Evolutionary conservation across 257 asterid genomes (phyloP), one percentile per base, ranked within the genome.

Genomic region (Solanum rostratum): DNA sequence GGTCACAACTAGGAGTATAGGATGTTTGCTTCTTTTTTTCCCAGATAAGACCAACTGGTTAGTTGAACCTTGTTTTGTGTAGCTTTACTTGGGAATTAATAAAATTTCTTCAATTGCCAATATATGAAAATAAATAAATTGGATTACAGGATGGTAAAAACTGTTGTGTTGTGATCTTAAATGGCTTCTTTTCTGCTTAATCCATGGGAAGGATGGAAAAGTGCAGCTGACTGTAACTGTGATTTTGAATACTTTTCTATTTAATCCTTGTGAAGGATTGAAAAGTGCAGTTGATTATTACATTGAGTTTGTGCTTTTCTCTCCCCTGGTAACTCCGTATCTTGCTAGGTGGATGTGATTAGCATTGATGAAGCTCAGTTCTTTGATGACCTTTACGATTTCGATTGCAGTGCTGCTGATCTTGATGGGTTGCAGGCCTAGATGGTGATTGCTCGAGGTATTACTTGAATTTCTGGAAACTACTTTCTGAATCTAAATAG

Each of bases 351-450:
- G 50, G 94, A 95, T 29, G 99, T 97, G 88, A 95, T 97, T 82
- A 97, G 97, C 66, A 95, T 97, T 53, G 99, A 95, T 43, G 98
- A 93, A 89, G 97, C 98, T 62, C 96, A 93, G 85, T 97, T 97
- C 85, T 97, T 97, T 30, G 93, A 85, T 7, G 98, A 95, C 89
- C 93, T 95, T 63, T 93, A 89, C 54, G 94, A 93, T 62, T 97
- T 97, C 88, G 95, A 98, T 94, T 57, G 92, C 88, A 81, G 89
- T 86, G 98, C 99, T 78, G 98, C 99, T 33, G 98, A 91, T 85
- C 92, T 45, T 37, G 98, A 95, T 86, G 97, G 98, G 80, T 93
- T 86, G 97, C 98, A 57, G 98, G 98, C 41, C 86, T 97, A 87
- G 98, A 97, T 85, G 99, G 98, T 13, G 98, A 95, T 88, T 97